phyloP scores from a whole-genome alignment of 2,329 filamentous ascomycete species.

The Colletotrichum truncatum region DNA sequence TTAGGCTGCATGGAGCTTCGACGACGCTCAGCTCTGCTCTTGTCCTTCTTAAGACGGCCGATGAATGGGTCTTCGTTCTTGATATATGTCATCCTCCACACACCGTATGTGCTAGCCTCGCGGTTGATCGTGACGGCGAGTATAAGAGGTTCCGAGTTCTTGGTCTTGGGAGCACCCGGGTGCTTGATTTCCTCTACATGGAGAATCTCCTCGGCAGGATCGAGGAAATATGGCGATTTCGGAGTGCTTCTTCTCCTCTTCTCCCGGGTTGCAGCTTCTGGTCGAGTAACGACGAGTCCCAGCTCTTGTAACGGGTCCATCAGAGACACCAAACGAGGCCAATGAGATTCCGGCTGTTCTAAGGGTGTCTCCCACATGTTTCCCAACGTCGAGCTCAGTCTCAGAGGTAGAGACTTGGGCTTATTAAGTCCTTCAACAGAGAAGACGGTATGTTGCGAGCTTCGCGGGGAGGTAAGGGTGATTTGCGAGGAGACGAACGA shows the following conservation, averaged over 20 bases:
- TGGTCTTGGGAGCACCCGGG: constrained; percentile 47
- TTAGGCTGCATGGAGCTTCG: constrained; percentile 73
- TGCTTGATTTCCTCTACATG: constrained; percentile 78
- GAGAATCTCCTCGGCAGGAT: constrained; percentile 82
- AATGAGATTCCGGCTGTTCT: constrained; percentile 64
- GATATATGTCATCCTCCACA: constrained; percentile 86
- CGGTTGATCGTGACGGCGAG: constrained; percentile 85
- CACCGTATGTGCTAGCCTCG: constrained; percentile 78
- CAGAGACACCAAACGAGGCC: constrained; percentile 82
- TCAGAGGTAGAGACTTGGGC: constrained; percentile 63
- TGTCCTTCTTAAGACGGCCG: constrained; percentile 54
- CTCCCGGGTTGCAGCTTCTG: constrained; percentile 50
- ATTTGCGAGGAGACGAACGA: constrained; percentile 81
- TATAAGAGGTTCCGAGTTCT: constrained; percentile 63
- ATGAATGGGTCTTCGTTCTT: constrained; percentile 69
- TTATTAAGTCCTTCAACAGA: constrained; percentile 66
- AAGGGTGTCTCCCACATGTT: constrained; percentile 65
- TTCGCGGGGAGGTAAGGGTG: constrained; percentile 58
- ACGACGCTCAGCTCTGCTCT: constrained; percentile 59
- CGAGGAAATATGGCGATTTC: constrained; percentile 66
- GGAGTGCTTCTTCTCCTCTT: constrained; percentile 48
- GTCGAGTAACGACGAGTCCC: constrained; percentile 77
- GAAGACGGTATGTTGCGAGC: constrained; percentile 61
- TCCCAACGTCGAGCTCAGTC: constrained; percentile 62
- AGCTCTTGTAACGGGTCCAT: constrained; percentile 88